Base-by-base conservation (phyloP, 148 eudicot genomes). In the Linanthus parryae region DNA sequence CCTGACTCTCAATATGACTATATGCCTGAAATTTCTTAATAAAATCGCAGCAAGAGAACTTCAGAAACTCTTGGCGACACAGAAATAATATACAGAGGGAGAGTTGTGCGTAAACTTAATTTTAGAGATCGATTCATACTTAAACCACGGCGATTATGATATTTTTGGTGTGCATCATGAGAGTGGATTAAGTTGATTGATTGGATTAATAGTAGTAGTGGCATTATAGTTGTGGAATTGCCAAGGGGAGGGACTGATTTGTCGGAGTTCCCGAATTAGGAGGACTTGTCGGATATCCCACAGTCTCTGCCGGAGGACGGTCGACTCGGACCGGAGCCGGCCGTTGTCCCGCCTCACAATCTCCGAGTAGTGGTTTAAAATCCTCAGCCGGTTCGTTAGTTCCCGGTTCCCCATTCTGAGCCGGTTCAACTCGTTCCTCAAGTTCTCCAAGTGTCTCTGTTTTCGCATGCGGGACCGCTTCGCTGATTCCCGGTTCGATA, bases 391-490 rank as follows among this genome's bases (percentile, higher is more conserved):
- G 70, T 70, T 76, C 51, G 30, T 51, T 17, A 64, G 56, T 26
- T 76, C 76, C 39, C 65, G 66, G 44, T 73, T 80, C 56, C 47
- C 67, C 18, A 61, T 4, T 44, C 61, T 61, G 17, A 69, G 48
- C 55, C 60, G 65, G 64, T 66, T 73, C 64, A 54, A 57, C 25
- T 60, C 52, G 61, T 54, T 54, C 69, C 72, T 64, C 66, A 76
- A 23, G 44, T 69, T 70, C 37, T 80, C 85, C 62, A 80, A 13
- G 16, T 80, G 82, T 16, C 26, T 63, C 59, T 70, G 78, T 60
- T 80, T 80, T 50, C 85, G 64, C 81, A 73, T 61, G 31, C 85
- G 66, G 25, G 85, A 80, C 59, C 82, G 62, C 70, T 74, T 67
- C 2, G 85, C 85, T 5, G 85, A 80, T 37, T 66, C 76, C 31